Conservation (phyloP, 768 basidiomycete species). For the Suillus occidentalis region DNA sequence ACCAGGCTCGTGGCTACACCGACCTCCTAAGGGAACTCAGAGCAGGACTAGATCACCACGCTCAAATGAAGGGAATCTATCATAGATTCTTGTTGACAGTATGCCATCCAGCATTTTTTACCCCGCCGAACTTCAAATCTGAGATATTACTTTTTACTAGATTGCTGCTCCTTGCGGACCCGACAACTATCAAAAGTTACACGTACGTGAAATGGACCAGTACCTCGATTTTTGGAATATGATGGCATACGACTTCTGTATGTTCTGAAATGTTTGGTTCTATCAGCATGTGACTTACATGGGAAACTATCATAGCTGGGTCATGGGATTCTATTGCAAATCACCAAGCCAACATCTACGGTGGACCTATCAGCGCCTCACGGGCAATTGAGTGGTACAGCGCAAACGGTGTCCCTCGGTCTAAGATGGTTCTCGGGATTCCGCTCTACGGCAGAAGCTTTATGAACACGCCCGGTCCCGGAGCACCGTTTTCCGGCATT, state of each 20-base stretch:
- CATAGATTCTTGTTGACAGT: conserved; percentile 77
- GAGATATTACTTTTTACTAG: conserved; percentile 36
- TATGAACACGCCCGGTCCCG: conserved; percentile 80
- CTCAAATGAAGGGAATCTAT: conserved; percentile 56
- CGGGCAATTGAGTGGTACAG: conserved; percentile 72
- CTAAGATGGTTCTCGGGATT: conserved; percentile 87
- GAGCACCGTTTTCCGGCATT: conserved; percentile 72
- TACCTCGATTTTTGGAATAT: conserved; percentile 96
- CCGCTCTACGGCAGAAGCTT: conserved; percentile 95
- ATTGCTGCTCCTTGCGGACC: conserved; percentile 93
- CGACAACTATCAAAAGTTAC: conserved; percentile 78
- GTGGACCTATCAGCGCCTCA: conserved; percentile 61
- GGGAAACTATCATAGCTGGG: conserved; percentile 48
- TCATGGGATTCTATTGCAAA: conserved; percentile 72
- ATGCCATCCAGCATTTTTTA: conserved; percentile 10
- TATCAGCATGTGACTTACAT: conserved; percentile 15
- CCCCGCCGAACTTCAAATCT: conserved; percentile 4
- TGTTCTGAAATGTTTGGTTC: conserved; percentile 18
- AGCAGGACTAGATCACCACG: conserved; percentile 72
- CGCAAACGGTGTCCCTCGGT: conserved; percentile 64
- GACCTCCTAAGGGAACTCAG: conserved; percentile 79
- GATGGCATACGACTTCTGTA: conserved; percentile 90
- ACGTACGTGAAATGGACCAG: conserved; percentile 81
- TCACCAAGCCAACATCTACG: conserved; percentile 87
- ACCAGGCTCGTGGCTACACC: conserved; percentile 81